These are phyloP conservation scores for Aspergillus hiratsukae DNA, from an alignment of 2,329 filamentous ascomycete genomes.

Conservation along the genomic window DNA sequence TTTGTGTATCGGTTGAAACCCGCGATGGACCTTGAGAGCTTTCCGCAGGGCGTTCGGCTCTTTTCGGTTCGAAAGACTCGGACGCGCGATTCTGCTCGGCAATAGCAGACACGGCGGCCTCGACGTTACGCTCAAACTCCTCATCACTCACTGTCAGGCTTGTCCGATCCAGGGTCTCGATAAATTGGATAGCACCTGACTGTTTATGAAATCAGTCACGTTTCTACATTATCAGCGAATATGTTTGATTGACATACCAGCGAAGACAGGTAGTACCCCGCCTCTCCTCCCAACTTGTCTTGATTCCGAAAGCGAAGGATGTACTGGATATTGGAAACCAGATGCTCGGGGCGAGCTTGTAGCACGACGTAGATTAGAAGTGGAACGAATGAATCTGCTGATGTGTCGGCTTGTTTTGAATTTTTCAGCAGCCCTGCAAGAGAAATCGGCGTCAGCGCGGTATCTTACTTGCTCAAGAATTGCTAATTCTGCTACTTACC, in stretches of 20 bases:
- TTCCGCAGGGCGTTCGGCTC: slow-evolving; percentile 47
- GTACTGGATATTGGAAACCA: slow-evolving; percentile 97
- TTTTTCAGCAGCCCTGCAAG: slow-evolving; percentile 74
- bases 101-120: slow-evolving; percentile 90
- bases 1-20: slow-evolving; percentile 57
- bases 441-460: not conserved
- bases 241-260: slow-evolving; percentile 52
- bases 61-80: slow-evolving; percentile 40
- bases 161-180: slow-evolving; percentile 92
- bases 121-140: slow-evolving; percentile 94
- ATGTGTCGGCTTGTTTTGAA: slow-evolving; percentile 79
- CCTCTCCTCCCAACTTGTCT: slow-evolving; percentile 95
- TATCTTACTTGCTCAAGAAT: not conserved
- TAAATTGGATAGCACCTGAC: slow-evolving; percentile 83
- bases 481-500: slow-evolving; percentile 48
- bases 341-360: slow-evolving; percentile 87
- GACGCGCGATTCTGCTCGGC: slow-evolving; percentile 75
- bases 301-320: slow-evolving; percentile 95
- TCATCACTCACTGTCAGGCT: slow-evolving; percentile 89
- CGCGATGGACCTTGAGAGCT: slow-evolving; percentile 56
- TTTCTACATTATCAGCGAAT: not conserved
- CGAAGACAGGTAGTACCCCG: slow-evolving; percentile 95
- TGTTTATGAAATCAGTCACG: slow-evolving; percentile 13
- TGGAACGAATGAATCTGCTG: slow-evolving; percentile 92
- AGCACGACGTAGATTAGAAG: slow-evolving; percentile 93